phyloP scores from a whole-genome alignment of 345 rosid genomes.

The Viola odorata region DNA sequence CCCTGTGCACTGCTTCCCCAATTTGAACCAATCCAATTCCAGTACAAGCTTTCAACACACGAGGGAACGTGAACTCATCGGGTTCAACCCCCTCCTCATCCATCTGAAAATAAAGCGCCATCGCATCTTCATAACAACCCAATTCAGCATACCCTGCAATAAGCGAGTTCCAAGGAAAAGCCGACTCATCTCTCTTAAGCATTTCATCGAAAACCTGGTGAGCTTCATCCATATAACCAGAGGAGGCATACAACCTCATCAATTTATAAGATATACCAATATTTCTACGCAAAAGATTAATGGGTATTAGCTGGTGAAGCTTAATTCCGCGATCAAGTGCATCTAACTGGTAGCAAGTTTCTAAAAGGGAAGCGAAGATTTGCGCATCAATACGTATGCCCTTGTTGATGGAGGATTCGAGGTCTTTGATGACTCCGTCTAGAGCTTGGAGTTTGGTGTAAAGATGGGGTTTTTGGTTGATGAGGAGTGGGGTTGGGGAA shows the following conservation, averaged over 20 bases:
- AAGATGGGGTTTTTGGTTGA: slow-evolving; percentile 24
- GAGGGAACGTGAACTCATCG: slow-evolving; percentile 73
- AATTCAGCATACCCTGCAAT: slow-evolving; percentile 65
- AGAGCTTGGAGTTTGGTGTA: slow-evolving; percentile 56
- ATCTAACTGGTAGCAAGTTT: slow-evolving; percentile 52
- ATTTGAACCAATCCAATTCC: slow-evolving; percentile 66
- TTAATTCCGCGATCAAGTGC: slow-evolving; percentile 51
- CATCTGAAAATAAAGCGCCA: slow-evolving; percentile 90
- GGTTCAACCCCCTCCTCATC: slow-evolving; percentile 75
- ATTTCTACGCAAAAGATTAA: slow-evolving; percentile 41
- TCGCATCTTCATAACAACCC: slow-evolving; percentile 67
- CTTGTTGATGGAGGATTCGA: slow-evolving; percentile 45
- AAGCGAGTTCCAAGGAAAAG: slow-evolving; percentile 89
- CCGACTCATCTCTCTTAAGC: slow-evolving; percentile 41
- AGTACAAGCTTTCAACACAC: slow-evolving; percentile 75
- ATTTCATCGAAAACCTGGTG: slow-evolving; percentile 80
- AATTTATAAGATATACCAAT: slow-evolving; percentile 57
- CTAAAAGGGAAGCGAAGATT: slow-evolving; percentile 62
- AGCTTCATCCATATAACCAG: slow-evolving; percentile 50
- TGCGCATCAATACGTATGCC: slow-evolving; percentile 53
- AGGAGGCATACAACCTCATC: slow-evolving; percentile 44
- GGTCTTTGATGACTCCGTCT: slow-evolving; percentile 46
- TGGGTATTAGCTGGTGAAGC: slow-evolving; percentile 57
- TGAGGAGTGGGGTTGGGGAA: slow-evolving; percentile 51
- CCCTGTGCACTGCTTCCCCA: slow-evolving; percentile 74